Base-by-base conservation (phyloP, 2,329 filamentous ascomycete species). In the Trichoderma gracile region DNA sequence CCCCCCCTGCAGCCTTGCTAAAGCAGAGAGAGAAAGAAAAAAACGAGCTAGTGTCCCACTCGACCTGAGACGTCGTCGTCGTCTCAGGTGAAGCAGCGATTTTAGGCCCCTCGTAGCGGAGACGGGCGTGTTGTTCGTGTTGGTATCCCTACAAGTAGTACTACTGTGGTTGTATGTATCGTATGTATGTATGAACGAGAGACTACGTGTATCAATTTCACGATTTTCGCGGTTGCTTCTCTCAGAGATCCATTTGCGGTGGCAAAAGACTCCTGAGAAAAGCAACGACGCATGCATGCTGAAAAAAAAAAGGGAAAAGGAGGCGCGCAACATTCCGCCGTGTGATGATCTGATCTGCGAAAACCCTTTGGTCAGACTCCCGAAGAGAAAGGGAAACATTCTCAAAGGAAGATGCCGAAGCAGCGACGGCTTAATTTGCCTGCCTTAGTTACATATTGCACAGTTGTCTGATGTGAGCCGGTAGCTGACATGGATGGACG, bases 11-110 rank as follows among this genome's bases (percentile, higher is more conserved):
- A 65, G 63, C 63, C 63, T 53, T 65, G 63, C 57, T 43, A 55
- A 30, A 53, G 46, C 10, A 38, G 33, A 38, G 5, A 33, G 30
- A 38, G 12, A 38, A 14, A 14, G 33, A 38, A 5, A 5, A 33
- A 14, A 38, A 14, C 12, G 33, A 38, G 33, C 12, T 38, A 38
- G 49, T 17, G 52, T 54, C 58, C 64, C 64, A 65, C 64, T 25
- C 50, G 49, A 68, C 67, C 67, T 68, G 67, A 68, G 67, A 68
- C 67, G 67, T 38, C 33, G 33, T 64, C 66, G 67, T 67, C 66
- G 67, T 68, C 67, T 68, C 67, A 68, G 67, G 67, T 68, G 67
- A 56, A 45, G 61, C 61, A 64, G 61, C 61, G 45, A 56, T 64
- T 64, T 38, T 38, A 38, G 49, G 53, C 30, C 30, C 30, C 45